These are phyloP conservation scores for Pleomassaria siparia DNA, from an alignment of 2,329 filamentous ascomycete species.

Conservation along the genomic window DNA sequence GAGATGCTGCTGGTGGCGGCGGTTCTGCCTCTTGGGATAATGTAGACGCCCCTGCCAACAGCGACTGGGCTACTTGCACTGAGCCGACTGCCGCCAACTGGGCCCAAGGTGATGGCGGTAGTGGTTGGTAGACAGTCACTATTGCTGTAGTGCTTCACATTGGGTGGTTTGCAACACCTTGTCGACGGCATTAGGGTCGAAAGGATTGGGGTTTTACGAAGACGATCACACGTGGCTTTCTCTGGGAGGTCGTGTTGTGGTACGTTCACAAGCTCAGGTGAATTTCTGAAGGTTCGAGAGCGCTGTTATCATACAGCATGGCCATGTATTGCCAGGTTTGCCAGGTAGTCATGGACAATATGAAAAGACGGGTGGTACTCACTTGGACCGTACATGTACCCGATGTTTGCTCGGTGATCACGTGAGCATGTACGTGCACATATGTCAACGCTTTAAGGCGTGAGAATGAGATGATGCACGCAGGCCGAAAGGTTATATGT, in stretches of 20 bases:
- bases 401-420: no score
- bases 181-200: no score
- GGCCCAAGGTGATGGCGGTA: constrained; percentile 7
- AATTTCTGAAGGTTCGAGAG: background rate
- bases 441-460: no score
- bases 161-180: no score
- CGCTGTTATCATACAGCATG: background rate
- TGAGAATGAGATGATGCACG: no score
- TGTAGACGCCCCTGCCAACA: constrained; percentile 11
- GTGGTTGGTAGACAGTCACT: constrained; percentile 12
- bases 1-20: constrained; percentile 13
- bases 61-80: constrained; percentile 19
- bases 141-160: no score
- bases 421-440: no score
- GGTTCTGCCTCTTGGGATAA: constrained; percentile 14
- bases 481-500: no score
- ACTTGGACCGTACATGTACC: no score
- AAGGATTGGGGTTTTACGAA: background rate
- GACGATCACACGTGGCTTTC: background rate
- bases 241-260: background rate
- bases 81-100: constrained; percentile 17
- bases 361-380: background rate
- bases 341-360: background rate
- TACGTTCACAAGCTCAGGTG: background rate
- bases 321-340: background rate